phyloP scores from a whole-genome alignment of 345 rosid genomes.

The Dovyalis caffra region DNA sequence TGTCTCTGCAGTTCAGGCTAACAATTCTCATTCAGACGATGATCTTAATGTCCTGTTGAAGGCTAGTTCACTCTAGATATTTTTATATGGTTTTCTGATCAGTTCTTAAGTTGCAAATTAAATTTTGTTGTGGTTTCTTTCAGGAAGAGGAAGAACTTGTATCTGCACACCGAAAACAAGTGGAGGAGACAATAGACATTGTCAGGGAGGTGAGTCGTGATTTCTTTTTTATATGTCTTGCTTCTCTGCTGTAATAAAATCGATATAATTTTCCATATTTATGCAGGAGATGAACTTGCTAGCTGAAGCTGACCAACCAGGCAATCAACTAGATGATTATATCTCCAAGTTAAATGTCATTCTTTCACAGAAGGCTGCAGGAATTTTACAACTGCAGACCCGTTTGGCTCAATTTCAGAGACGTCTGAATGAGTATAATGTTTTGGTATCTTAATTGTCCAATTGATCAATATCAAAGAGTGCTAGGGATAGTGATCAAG shows the following conservation, averaged over 20 bases:
- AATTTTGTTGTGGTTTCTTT: constrained; percentile 10
- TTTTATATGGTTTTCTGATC: not conserved
- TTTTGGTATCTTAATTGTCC: constrained; percentile 36
- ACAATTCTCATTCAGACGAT: constrained; percentile 37
- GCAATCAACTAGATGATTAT: constrained; percentile 56
- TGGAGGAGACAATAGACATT: constrained; percentile 52
- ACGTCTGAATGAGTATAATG: constrained; percentile 46
- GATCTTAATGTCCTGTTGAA: constrained; percentile 48
- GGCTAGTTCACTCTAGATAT: constrained; percentile 25
- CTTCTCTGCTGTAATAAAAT: not conserved
- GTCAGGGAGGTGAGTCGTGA: constrained; percentile 45
- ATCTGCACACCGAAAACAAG: constrained; percentile 51
- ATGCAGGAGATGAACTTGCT: constrained; percentile 66
- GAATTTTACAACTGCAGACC: constrained; percentile 48
- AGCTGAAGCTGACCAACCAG: constrained; percentile 61
- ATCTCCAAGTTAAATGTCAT: constrained; percentile 44
- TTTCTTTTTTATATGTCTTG: not conserved
- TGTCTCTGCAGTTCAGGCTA: constrained; percentile 14
- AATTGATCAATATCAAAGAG: constrained; percentile 10
- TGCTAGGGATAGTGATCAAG: not conserved
- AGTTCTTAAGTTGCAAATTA: not conserved
- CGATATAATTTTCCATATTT: not conserved
- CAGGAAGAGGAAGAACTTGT: constrained; percentile 68
- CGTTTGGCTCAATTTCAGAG: constrained; percentile 53
- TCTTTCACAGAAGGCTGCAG: constrained; percentile 63